Percentiles rank a stretch among this genome's conserved stretches.
Conservation (phyloP, 2,329 filamentous ascomycete species). For the Periconia macrospinosa region DNA sequence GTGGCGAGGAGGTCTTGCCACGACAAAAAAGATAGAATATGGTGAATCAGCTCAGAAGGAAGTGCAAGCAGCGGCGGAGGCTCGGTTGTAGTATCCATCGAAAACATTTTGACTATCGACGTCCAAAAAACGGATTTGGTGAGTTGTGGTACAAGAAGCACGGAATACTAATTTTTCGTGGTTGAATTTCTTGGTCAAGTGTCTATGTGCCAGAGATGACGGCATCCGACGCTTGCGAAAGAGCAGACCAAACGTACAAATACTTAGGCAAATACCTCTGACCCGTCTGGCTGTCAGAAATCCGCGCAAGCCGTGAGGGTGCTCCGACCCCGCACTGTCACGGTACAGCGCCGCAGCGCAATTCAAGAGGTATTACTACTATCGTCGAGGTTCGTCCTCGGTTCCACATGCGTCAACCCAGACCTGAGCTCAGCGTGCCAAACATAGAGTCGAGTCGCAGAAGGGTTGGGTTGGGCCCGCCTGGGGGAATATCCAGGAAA, state of each 20-base stretch:
- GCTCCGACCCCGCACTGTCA: neutral
- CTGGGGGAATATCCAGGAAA: too few species aligned
- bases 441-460: conserved; percentile 1
- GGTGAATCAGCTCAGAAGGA: conserved; percentile 73
- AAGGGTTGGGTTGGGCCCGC: too few species aligned
- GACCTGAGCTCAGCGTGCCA: neutral
- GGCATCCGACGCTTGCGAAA: neutral
- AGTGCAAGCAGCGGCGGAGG: conserved; percentile 55
- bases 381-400: neutral
- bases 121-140: neutral
- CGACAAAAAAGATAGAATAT: conserved; percentile 68
- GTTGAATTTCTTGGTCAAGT: neutral
- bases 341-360: too few species aligned
- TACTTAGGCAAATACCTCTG: neutral
- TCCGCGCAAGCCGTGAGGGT: neutral
- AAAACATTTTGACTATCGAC: neutral
- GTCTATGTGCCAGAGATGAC: neutral
- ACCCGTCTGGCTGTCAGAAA: conserved; percentile 7
- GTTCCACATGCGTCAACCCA: neutral
- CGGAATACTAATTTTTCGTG: neutral
- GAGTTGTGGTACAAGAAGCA: neutral
- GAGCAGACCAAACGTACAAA: neutral
- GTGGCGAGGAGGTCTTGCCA: conserved; percentile 65
- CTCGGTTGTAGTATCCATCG: conserved; percentile 13
- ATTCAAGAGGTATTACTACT: neutral